These are phyloP conservation scores for Larix kaempferi DNA, from an alignment of 75 land plant genomes.

Conservation along the genomic window DNA sequence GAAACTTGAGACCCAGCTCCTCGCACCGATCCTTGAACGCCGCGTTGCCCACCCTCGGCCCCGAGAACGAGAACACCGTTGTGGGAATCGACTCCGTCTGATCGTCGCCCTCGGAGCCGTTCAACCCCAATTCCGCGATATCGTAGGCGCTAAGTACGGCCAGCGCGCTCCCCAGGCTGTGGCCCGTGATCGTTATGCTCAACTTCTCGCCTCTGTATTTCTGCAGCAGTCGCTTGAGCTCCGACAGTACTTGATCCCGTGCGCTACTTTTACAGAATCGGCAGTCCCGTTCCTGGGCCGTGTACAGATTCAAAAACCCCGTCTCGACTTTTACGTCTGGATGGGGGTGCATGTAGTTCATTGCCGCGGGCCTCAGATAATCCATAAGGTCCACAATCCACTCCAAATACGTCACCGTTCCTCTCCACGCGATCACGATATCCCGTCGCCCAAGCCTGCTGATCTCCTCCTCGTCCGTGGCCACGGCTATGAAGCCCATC, in stretches of 20 bases:
- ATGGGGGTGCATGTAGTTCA: neutral
- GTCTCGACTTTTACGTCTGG: conserved; percentile 55
- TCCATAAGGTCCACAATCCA: conserved; percentile 67
- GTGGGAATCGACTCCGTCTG: conserved; percentile 9
- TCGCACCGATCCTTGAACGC: conserved; percentile 14
- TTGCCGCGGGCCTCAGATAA: conserved; percentile 8
- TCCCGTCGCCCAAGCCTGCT: conserved; percentile 73
- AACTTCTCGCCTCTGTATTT: conserved; percentile 18
- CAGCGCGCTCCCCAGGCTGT: conserved; percentile 25
- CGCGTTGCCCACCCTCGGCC: conserved; percentile 19
- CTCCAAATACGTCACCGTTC: conserved; percentile 75
- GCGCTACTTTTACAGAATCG: conserved; percentile 57
- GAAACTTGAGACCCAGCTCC: conserved; percentile 17
- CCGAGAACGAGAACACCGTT: conserved; percentile 21
- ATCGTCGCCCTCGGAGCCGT: neutral
- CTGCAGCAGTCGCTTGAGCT: conserved; percentile 30
- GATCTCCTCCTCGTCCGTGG: conserved; percentile 54
- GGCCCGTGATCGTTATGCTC: conserved; percentile 33
- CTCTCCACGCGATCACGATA: conserved; percentile 72
- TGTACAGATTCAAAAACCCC: conserved; percentile 72
- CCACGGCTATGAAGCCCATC: conserved; percentile 84
- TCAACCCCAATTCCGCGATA: conserved; percentile 13
- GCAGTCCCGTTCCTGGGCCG: conserved; percentile 37
- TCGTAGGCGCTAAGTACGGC: conserved; percentile 23
- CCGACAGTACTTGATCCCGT: conserved; percentile 51